Percentiles rank a stretch among this genome's conserved stretches.
Conservation (phyloP, 805 yeast species). For the Teunomyces pallodes region DNA sequence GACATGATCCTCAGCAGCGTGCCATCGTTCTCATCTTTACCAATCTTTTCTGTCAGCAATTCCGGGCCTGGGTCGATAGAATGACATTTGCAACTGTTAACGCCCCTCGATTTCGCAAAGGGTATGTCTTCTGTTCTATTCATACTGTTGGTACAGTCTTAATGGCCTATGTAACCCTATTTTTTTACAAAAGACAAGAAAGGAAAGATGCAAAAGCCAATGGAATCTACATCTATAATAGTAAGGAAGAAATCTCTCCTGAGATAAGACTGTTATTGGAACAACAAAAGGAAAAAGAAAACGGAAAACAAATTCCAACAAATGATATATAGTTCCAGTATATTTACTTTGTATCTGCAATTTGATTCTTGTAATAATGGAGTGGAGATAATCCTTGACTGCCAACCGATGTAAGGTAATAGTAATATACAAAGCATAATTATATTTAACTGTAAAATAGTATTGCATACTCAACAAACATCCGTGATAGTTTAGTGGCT, state of each 20-base stretch:
- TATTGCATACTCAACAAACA: neutral
- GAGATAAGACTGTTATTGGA: neutral
- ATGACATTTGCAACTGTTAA: constrained; percentile 20
- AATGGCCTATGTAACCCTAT: constrained; percentile 21
- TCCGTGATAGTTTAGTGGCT: constrained; percentile 6
- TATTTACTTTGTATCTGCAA: too few relatives aligned
- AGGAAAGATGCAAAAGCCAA: constrained; percentile 16
- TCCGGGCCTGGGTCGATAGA: constrained; percentile 20
- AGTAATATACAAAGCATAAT: too few relatives aligned
- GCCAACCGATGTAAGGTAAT: too few relatives aligned
- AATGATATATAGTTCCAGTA: neutral
- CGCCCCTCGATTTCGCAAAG: constrained; percentile 19
- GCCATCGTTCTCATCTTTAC: constrained; percentile 19
- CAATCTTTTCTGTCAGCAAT: constrained; percentile 20
- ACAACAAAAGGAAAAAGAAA: neutral
- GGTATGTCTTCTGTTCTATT: constrained; percentile 19
- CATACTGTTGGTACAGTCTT: constrained; percentile 2
- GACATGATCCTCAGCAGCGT: constrained; percentile 19
- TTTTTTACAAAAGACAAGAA: constrained; percentile 21
- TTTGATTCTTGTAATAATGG: too few relatives aligned
- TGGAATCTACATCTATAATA: constrained; percentile 19
- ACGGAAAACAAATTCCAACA: neutral
- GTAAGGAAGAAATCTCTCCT: neutral
- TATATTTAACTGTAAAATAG: too few relatives aligned
- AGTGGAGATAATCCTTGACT: too few relatives aligned